A percentile compares a stretch with the other conserved stretches of the same genome.
phyloP scores from a whole-genome alignment of 75 land plant genomes.

The Picea sitchensis region DNA sequence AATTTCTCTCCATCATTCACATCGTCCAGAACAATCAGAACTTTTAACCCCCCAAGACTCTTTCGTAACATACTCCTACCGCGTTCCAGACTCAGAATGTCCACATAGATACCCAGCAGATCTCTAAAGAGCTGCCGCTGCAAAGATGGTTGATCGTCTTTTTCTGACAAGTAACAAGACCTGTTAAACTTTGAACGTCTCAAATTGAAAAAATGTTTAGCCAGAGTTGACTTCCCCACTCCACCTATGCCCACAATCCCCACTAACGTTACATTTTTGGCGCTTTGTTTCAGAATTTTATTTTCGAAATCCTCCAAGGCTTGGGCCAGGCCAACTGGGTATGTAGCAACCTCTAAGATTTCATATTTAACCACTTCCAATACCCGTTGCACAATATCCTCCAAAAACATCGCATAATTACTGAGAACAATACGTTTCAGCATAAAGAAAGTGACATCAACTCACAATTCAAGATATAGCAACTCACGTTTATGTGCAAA shows the following conservation, averaged over 20 bases:
- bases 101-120: not conserved
- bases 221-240: not conserved
- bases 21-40: not conserved
- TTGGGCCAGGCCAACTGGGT: not conserved
- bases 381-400: no score
- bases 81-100: not conserved
- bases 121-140: not conserved
- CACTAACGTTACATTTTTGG: not conserved
- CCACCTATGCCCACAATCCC: not conserved
- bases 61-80: not conserved
- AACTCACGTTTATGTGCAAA: no score
- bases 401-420: no score
- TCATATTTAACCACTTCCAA: no score
- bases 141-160: not conserved
- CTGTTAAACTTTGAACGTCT: not conserved
- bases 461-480: no score
- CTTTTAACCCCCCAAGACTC: not conserved
- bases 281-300: not conserved
- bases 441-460: no score
- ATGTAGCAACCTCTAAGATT: not conserved
- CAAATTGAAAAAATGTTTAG: not conserved
- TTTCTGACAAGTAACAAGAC: not conserved
- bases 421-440: no score
- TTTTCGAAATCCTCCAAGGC: not conserved
- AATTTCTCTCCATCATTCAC: not conserved